Evolutionary conservation across 305 asterid species (phyloP).

Genomic region (Solanum hybrid): DNA sequence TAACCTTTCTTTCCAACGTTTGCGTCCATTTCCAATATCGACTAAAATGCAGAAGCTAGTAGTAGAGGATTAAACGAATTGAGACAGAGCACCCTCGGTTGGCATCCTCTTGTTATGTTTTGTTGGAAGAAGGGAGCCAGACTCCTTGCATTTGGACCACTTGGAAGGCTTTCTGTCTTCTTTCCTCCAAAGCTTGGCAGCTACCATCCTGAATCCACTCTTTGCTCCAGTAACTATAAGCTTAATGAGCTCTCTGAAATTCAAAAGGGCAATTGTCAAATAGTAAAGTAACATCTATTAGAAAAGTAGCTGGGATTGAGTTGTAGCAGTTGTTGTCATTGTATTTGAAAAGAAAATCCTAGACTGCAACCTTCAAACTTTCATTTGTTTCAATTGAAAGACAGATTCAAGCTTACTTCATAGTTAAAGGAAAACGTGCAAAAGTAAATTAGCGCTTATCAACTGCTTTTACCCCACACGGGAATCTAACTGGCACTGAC

Average conservation of each 20-base stretch:
- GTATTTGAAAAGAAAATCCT: background rate
- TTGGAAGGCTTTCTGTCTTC: conserved; percentile 47
- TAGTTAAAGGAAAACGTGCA: background rate
- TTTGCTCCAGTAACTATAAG: conserved; percentile 44
- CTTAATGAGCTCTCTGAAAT: conserved; percentile 63
- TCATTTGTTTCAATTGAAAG: background rate
- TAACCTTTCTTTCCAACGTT: background rate
- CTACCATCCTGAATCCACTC: conserved; percentile 48
- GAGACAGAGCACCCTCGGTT: background rate
- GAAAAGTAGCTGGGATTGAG: background rate
- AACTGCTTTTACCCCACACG: background rate
- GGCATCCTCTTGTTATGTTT: conserved; percentile 50
- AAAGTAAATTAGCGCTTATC: background rate
- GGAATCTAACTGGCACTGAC: background rate
- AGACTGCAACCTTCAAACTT: background rate
- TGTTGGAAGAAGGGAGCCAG: conserved; percentile 60
- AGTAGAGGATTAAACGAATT: background rate
- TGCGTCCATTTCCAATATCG: background rate
- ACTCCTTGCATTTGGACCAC: conserved; percentile 63
- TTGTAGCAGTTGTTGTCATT: background rate
- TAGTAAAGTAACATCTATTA: background rate
- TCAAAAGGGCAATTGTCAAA: background rate
- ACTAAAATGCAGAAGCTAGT: background rate
- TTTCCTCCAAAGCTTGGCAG: conserved; percentile 61
- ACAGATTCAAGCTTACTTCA: background rate